Base-by-base conservation (phyloP, 345 rosid genomes). In the Lumnitzera racemosa region DNA sequence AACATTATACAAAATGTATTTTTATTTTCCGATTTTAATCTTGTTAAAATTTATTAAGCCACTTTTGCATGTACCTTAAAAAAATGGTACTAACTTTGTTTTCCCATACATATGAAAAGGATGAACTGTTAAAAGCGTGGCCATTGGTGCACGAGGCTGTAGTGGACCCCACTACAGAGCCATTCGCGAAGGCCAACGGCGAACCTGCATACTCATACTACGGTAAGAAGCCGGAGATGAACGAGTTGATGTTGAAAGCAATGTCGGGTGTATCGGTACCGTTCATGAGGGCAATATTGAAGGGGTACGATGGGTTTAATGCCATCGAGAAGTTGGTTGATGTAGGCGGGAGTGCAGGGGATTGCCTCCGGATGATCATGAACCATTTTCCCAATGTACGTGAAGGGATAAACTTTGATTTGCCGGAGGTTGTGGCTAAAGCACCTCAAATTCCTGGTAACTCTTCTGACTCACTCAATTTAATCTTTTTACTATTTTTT, bases 311-410 rank as follows among this genome's bases (percentile, higher is more conserved):
- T 67, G 96, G 96, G 43, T 89, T 92, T 53, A 50, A 72, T 53
- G 87, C 80, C 0, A 80, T 83, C 24, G 62, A 69, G 46, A 76
- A 25, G 53, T 59, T 91, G 61, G 92, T 91, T 27, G 98, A 91
- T 55, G 98, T 91, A 47, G 98, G 96, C 51, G 98, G 98, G 20
- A 91, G 98, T 16, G 89, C 83, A 11, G 98, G 98, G 36, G 96
- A 89, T 74, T 91, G 95, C 75, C 86, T 91, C 43, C 74, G 77
- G 71, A 89, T 89, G 98, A 91, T 91, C 52, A 20, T 87, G 24
- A 15, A 70, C 4, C 83, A 83, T 17, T 71, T 77, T 68, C 76
- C 90, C 3, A 57, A 53, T 24, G 62, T 91, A 2, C 69, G 68
- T 17, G 64, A 79, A 65, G 98, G 88, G 2, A 73, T 87, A 75